phyloP scores from a whole-genome alignment of 192 early-diverging fungal genomes.

The Dimargaris verticillata region DNA sequence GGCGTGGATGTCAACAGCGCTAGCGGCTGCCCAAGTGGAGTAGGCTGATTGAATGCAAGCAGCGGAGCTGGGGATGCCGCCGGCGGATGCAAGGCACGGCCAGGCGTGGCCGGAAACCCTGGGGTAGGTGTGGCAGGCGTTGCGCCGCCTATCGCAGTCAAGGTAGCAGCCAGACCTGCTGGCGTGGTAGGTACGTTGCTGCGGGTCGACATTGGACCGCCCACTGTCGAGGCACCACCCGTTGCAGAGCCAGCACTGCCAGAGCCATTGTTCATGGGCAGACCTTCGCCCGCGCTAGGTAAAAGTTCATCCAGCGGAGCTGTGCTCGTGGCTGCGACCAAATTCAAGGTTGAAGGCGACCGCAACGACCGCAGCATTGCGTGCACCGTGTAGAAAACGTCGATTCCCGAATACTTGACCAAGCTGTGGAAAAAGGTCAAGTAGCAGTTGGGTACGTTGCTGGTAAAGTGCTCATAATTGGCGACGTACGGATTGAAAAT shows the following conservation, averaged over 20 bases:
- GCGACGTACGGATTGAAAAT: constrained; percentile 41
- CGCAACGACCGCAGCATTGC: constrained; percentile 9
- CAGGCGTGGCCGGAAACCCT: not conserved
- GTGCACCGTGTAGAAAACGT: constrained; percentile 31
- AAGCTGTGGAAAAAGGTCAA: constrained; percentile 56
- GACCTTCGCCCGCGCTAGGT: too few relatives aligned
- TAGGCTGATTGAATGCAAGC: too few relatives aligned
- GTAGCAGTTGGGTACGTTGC: constrained; percentile 54
- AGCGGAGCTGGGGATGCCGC: constrained; percentile 8
- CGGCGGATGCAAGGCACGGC: not conserved
- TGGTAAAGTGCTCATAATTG: constrained; percentile 33
- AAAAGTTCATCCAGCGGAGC: too few relatives aligned
- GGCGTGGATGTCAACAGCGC: not conserved
- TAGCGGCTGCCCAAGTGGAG: too few relatives aligned
- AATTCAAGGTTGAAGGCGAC: too few relatives aligned
- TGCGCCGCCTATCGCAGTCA: constrained; percentile 17
- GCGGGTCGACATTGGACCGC: too few relatives aligned
- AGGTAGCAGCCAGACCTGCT: constrained; percentile 17
- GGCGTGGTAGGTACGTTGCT: too few relatives aligned
- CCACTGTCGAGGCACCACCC: too few relatives aligned
- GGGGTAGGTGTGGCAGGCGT: constrained; percentile 3
- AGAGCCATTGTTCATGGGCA: too few relatives aligned
- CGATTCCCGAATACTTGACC: constrained; percentile 54
- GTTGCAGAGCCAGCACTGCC: too few relatives aligned
- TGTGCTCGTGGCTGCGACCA: too few relatives aligned